Base-by-base conservation (phyloP, 257 asterid genomes). In the Solanum etuberosum region DNA sequence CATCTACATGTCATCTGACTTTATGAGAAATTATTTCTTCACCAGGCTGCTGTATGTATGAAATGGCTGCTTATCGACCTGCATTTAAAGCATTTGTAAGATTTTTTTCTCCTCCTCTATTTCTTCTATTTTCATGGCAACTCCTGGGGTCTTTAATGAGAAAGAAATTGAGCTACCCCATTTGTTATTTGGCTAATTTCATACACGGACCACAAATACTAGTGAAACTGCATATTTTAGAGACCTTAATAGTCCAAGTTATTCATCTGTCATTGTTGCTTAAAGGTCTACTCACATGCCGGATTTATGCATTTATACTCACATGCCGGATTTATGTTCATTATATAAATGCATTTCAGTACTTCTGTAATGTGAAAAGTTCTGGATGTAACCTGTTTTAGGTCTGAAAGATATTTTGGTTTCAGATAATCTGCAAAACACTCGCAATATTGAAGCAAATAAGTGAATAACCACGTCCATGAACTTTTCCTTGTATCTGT, bases 61-160 rank as follows among this genome's bases (percentile, higher is more conserved):
- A 97, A 91, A 97, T 97, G 98, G 96, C 99, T 87, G 99, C 99
- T 88, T 98, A 94, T 91, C 98, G 98, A 83, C 99, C 97, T 54
- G 99, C 99, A 9, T 97, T 97, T 90, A 96, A 97, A 91, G 99
- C 99, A 89, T 96, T 95, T 89, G 99, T 97, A 94, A 96, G 96
- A 89, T 88, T 43, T 3, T 70, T 43, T 16, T 43, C 40, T 68
- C 11, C 38, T 67, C 32, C 70, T 85, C 80, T 21, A 7, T 68
- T 85, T 27, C 85, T 29, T 76, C 54, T n/a, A 76, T n/a, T n/a
- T 13, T 38, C 32, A 21, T 73, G 82, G 82, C 10, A 35, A 37
- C 5, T 35, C 51, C 5, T 35, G 51, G 46, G 31, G 51, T 37
- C 82, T 70, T 14, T 31, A 34, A 71, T 71, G n/a, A 70, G 78